Conservation (phyloP, 257 asterid genomes). For the Solanum acaule region DNA sequence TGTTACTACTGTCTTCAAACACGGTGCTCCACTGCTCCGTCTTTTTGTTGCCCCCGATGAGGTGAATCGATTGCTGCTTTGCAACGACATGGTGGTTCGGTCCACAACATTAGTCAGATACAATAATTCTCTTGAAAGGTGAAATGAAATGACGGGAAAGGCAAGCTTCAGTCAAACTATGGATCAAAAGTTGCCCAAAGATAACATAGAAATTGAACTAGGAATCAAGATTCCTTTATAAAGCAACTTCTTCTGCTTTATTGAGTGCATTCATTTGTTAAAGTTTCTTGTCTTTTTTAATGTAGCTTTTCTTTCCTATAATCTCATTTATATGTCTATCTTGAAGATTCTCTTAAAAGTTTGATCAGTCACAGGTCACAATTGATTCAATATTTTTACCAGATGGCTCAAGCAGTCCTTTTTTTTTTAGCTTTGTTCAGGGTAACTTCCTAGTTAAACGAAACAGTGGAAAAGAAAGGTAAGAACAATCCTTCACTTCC, state of each 20-base stretch:
- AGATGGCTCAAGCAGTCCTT: not conserved
- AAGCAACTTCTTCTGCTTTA: slow-evolving; percentile 9
- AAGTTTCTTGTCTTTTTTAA: not conserved
- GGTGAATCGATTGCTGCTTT: slow-evolving; percentile 70
- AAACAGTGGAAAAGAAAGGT: not conserved
- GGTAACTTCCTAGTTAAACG: not conserved
- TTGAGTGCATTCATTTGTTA: slow-evolving; percentile 19
- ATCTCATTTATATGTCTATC: not conserved
- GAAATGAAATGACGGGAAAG: slow-evolving; percentile 2
- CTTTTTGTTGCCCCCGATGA: slow-evolving; percentile 65
- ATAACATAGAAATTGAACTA: slow-evolving; percentile 6
- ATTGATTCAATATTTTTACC: not conserved
- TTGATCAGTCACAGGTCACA: not conserved
- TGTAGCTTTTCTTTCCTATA: not conserved
- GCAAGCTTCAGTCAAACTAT: slow-evolving; percentile 4
- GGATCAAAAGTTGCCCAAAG: slow-evolving; percentile 10
- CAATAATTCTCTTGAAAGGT: slow-evolving; percentile 20
- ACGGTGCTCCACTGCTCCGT: slow-evolving; percentile 58
- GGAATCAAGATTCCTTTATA: slow-evolving; percentile 19
- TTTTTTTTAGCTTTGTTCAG: not conserved
- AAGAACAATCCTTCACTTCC: not conserved
- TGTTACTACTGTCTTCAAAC: slow-evolving; percentile 86
- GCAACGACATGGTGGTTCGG: slow-evolving; percentile 54
- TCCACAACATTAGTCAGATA: slow-evolving; percentile 11
- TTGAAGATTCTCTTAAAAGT: not conserved